Base-by-base conservation (phyloP, 306 rosid species). In the Malus orientalis region DNA sequence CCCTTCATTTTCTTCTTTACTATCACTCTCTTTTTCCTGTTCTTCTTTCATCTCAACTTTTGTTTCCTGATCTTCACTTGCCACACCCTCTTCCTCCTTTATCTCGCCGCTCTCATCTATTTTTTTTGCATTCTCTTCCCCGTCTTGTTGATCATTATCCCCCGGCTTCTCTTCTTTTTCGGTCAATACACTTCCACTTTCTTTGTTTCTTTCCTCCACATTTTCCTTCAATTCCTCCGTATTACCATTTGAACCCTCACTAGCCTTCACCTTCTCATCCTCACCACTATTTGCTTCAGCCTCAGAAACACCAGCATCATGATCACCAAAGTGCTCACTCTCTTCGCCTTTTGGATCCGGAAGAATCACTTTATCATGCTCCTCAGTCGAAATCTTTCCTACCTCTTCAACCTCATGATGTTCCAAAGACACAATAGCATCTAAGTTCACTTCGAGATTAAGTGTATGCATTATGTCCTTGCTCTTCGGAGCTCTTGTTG, bases 371-470 rank as follows among this genome's bases (percentile, higher is more conserved):
- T 33, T 6, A 14, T 30, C 55, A 15, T 74, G 60, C 42, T 61
- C 69, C 33, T 29, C 78, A 25, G 15, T 62, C 61, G 64, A 69
- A 47, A 74, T 74, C 70, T 45, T 62, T 3, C 27, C 60, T 20
- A 61, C 78, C 45, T 73, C 36, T 42, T 62, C 79, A 42, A 77
- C 79, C 11, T 51, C 73, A 16, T 27, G 73, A 29, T 76, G 63
- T 8, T 79, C 69, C 74, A 78, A 58, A 23, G 76, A 61, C 15
- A 76, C 84, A 57, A 77, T 74, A 62, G 18, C 82, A n/a, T 81
- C 74, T 30, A 32, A n/a, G n/a, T 75, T 58, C 54, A 20, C 53
- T 63, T 81, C 84, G 74, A 63, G 81, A 60, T 45, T 51, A 2
- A 47, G 27, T 11, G 3, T 32, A 33, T 60, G 47, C 1, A 53